Conservation (phyloP, 495 filamentous ascomycete species). For the Neurospora sp. region DNA sequence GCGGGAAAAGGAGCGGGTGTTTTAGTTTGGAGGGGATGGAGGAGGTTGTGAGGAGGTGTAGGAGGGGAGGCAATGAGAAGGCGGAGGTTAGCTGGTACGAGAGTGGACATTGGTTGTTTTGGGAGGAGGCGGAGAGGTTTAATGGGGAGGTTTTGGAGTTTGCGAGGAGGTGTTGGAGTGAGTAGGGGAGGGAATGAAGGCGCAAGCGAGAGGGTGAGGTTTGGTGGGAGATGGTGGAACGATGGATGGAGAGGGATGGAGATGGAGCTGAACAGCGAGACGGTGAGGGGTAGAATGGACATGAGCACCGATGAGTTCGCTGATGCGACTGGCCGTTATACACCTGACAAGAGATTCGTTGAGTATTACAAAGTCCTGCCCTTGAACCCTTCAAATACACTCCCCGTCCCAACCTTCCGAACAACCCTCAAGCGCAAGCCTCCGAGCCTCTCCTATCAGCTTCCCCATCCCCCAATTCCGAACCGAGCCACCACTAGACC, state of each 20-base stretch:
- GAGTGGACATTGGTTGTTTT: slow-evolving; percentile 39
- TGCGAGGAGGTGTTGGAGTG: slow-evolving; percentile 2
- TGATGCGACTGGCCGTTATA: neutral
- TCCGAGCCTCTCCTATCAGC: neutral
- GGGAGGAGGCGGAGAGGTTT: slow-evolving; percentile 34
- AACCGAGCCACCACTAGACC: neutral
- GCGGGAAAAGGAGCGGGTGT: slow-evolving; percentile 32
- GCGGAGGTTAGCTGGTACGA: slow-evolving; percentile 23
- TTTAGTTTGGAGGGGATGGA: slow-evolving; percentile 32
- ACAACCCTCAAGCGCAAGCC: neutral
- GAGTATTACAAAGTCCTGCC: neutral
- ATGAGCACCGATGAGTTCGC: neutral
- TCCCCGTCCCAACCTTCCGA: neutral
- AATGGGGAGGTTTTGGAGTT: slow-evolving; percentile 28
- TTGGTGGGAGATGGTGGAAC: neutral
- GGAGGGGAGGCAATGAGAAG: slow-evolving; percentile 7
- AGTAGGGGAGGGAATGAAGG: neutral
- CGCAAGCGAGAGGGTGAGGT: neutral
- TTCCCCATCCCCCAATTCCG: neutral
- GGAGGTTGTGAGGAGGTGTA: slow-evolving; percentile 26
- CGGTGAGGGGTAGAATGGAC: neutral
- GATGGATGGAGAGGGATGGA: neutral
- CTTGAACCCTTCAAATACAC: neutral
- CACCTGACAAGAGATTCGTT: neutral
- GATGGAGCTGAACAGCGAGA: neutral